A percentile compares a stretch with the other conserved stretches of the same genome.
phyloP scores from a whole-genome alignment of 768 basidiomycete species.

The Boletus rex-veris region DNA sequence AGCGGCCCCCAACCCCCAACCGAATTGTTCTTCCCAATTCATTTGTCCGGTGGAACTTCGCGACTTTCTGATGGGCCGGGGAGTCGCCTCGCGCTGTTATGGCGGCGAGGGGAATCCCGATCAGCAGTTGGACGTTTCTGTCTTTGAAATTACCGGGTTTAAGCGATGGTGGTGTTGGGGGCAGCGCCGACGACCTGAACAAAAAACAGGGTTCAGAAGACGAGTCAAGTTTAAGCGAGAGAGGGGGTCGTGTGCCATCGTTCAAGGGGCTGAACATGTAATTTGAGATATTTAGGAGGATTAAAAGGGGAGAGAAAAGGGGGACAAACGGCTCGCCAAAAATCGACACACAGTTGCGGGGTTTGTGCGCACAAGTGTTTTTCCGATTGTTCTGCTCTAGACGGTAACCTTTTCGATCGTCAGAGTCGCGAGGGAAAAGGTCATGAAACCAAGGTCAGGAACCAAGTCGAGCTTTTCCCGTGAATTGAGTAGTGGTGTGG shows the following conservation, averaged over 20 bases:
- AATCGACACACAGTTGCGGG: background rate
- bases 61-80: conserved; percentile 11
- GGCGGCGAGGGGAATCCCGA: background rate
- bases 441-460: background rate
- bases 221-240: background rate
- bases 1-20: background rate
- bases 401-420: background rate
- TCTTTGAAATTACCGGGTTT: background rate
- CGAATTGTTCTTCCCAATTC: conserved; percentile 7
- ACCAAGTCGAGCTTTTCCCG: background rate
- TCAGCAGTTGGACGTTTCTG: background rate
- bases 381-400: too few species aligned
- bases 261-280: background rate
- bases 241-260: background rate
- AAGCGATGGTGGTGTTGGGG: background rate
- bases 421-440: background rate
- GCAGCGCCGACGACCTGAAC: background rate
- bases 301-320: background rate
- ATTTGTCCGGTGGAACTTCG: conserved; percentile 12
- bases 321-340: background rate
- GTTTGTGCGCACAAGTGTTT: background rate
- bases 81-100: conserved; percentile 8
- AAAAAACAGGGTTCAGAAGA: background rate
- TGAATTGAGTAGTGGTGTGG: background rate
- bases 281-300: background rate